Conservation (phyloP, 371 early-diverging fungal species). For the Blyttiomyces sp. region DNA sequence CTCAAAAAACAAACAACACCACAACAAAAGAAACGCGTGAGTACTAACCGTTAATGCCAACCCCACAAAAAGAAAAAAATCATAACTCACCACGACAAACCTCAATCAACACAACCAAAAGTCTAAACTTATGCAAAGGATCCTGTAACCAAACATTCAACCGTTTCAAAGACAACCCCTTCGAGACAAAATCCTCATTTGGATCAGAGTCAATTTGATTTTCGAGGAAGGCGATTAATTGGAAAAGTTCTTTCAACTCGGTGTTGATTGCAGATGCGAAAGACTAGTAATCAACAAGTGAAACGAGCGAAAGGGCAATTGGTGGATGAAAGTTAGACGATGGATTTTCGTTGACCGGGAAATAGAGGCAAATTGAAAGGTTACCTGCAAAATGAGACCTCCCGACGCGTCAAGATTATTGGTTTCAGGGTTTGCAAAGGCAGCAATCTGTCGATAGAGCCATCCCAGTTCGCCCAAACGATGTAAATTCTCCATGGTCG, state of each 20-base stretch:
- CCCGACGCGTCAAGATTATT: neutral
- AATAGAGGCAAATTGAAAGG: too few species aligned
- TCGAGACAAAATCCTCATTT: slow-evolving; percentile 26
- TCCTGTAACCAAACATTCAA: slow-evolving; percentile 86
- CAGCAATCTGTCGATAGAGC: slow-evolving; percentile 59
- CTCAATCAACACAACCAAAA: slow-evolving; percentile 28
- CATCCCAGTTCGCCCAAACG: slow-evolving; percentile 68
- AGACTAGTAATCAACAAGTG: neutral
- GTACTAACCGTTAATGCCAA: too few species aligned
- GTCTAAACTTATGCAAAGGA: slow-evolving; percentile 63
- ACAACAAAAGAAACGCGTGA: slow-evolving; percentile 2
- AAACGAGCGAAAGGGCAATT: neutral
- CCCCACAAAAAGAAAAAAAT: too few species aligned
- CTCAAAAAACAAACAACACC: neutral
- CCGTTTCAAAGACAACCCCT: slow-evolving; percentile 70
- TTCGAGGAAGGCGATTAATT: slow-evolving; percentile 81
- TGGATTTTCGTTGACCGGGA: too few species aligned
- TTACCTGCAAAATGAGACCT: slow-evolving; percentile 37
- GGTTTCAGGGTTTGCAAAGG: neutral
- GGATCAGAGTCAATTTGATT: too few species aligned
- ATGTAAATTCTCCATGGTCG: slow-evolving; percentile 57
- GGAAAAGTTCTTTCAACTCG: slow-evolving; percentile 77
- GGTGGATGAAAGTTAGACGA: neutral
- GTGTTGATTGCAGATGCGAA: slow-evolving; percentile 61
- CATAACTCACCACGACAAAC: slow-evolving; percentile 38